Evolutionary conservation across 2,329 filamentous ascomycete species (phyloP).

Genomic region (Fusarium pseudograminearum): DNA sequence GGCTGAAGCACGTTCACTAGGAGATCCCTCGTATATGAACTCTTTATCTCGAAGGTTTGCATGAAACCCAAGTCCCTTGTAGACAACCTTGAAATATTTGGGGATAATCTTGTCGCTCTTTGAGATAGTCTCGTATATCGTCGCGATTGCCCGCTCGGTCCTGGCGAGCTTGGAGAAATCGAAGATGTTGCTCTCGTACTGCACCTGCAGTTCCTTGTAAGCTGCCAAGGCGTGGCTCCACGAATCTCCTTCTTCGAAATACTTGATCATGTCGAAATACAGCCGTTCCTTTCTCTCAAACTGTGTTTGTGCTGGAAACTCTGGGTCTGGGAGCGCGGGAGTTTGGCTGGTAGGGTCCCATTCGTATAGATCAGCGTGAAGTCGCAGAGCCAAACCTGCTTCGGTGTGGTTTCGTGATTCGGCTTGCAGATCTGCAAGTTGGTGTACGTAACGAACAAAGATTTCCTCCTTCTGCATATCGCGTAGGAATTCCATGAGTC

Average conservation of each 20-base stretch:
- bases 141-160: conserved; percentile 89
- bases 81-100: conserved; percentile 92
- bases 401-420: conserved; percentile 84
- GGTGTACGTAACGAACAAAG: conserved; percentile 95
- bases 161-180: conserved; percentile 93
- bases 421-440: conserved; percentile 82
- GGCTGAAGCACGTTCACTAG: conserved; percentile 79
- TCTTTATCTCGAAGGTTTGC: conserved; percentile 85
- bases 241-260: conserved; percentile 93
- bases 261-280: conserved; percentile 94
- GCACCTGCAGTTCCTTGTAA: conserved; percentile 89
- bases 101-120: conserved; percentile 83
- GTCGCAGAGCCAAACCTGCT: conserved; percentile 86
- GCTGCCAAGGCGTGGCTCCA: conserved; percentile 90
- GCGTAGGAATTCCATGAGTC: conserved; percentile 94
- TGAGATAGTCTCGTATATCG: conserved; percentile 88
- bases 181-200: conserved; percentile 90
- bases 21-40: conserved; percentile 88
- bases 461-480: conserved; percentile 98
- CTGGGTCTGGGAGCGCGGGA: conserved; percentile 75
- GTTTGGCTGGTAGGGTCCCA: conserved; percentile 83
- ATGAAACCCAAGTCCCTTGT: conserved; percentile 90
- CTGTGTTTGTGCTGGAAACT: conserved; percentile 83
- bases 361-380: conserved; percentile 92
- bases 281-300: conserved; percentile 94